Evolutionary conservation across 2,329 filamentous ascomycete species (phyloP), one percentile per base, ranked within the genome.

Genomic region (Colletotrichum salicis): DNA sequence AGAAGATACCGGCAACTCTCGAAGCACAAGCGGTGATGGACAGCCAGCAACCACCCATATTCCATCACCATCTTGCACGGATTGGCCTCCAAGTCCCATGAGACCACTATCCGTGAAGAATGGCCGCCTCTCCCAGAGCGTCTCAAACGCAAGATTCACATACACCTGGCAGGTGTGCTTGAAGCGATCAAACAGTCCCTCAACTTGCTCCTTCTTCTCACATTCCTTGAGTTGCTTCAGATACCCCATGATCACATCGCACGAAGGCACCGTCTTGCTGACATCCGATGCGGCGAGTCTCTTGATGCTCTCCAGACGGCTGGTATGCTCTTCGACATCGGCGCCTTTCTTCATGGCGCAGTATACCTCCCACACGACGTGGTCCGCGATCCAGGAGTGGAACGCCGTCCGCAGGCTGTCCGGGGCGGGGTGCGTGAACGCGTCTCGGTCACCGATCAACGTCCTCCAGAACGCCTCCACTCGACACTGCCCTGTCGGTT

Each of bases 401-500:
- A 70, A 67, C 13, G 63, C 68, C n/a, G 22, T 70, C 29, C 27
- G 63, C 19, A 70, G 10, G 27, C 55, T 35, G 4, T 11, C 4
- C 1, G 67, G 60, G 11, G 72, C 72, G 2, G 69, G 69, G 51
- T 65, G 58, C 6, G 19, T 45, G 15, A 48, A 31, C 6, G 56
- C 60, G 73, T 78, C 72, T 15, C 71, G 71, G 55, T 77, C 77
- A 65, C 74, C 74, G 55, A 78, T 76, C 58, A 78, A 74, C 2
- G 76, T 77, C 15, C 77, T 74, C 74, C 75, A 78, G 65, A 78
- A 76, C 27, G 75, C 76, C 27, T 78, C 76, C 31, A 77, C 75
- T 12, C 77, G 74, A 64, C 75, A 76, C 35, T 78, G 74, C 10
- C 71, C 35, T 0, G 75, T 77, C 29, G 67, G 67, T 1, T 59